A percentile compares a stretch with the other conserved stretches of the same genome.
These are phyloP conservation scores for Penicillium pulvis DNA, from an alignment of 495 filamentous ascomycete species.

Conservation along the genomic window DNA sequence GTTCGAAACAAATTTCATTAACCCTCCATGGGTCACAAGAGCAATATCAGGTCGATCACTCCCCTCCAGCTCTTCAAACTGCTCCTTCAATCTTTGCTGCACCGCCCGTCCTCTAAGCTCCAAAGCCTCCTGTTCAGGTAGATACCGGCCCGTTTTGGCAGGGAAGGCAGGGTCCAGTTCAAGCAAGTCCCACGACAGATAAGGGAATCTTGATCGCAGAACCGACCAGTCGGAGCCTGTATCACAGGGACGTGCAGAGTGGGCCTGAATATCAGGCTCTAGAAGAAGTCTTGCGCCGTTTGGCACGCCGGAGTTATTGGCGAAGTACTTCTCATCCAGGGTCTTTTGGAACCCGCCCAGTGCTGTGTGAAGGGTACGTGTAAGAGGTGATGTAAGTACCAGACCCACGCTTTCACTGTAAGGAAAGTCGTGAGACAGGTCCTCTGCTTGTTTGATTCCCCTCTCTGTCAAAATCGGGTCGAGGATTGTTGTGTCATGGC, in stretches of 20 bases:
- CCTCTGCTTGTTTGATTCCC: constrained; percentile 11
- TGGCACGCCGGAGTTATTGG: background rate
- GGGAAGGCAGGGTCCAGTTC: background rate
- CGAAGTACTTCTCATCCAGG: constrained; percentile 13
- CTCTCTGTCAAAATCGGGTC: constrained; percentile 19
- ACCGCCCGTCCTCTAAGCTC: constrained; percentile 7
- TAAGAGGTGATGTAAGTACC: constrained; percentile 18
- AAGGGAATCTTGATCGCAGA: constrained; percentile 9
- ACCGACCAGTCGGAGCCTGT: constrained; percentile 12
- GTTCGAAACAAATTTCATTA: constrained; percentile 9
- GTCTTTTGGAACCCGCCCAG: constrained; percentile 11
- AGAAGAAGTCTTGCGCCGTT: constrained; percentile 6
- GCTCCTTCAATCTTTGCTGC: constrained; percentile 7
- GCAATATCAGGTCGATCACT: constrained; percentile 15
- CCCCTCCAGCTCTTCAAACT: constrained; percentile 9
- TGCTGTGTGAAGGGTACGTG: constrained; percentile 21
- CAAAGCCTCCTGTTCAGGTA: constrained; percentile 2
- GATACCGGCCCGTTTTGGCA: background rate
- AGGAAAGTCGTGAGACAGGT: constrained; percentile 10
- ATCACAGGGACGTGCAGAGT: constrained; percentile 20
- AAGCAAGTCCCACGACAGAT: constrained; percentile 13
- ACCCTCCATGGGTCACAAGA: constrained; percentile 20
- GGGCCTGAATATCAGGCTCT: constrained; percentile 20
- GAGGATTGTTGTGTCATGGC: constrained; percentile 16
- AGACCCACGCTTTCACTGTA: constrained; percentile 15